Evolutionary conservation across 352 stramenopile species (phyloP), one percentile per base, ranked within the genome.

Genomic region (Pythium grandisporangium): DNA sequence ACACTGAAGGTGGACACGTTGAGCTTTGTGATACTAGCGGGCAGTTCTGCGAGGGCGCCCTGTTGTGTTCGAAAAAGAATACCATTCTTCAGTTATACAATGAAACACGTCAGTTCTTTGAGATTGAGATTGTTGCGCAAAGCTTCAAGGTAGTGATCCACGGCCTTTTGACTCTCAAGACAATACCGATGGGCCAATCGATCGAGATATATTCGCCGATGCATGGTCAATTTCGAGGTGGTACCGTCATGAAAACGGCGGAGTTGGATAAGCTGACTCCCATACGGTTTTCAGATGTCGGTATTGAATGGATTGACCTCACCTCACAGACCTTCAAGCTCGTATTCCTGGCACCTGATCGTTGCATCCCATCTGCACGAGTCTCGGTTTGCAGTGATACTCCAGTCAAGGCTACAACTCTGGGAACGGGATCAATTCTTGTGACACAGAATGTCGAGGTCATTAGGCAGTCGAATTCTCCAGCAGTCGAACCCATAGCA

Each of bases 201-300:
- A 24, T 83, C 8, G 70, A 83, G 8, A 53, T 83, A 5, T 83
- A 83, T 26, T 79, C 70, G 1, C 55, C 70, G 1, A 73, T 83
- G 56, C 43, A 55, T 2, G 70, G 61, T 6, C 30, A 35, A 2
- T 83, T 83, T 37, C 38, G 48, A 10, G 29, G 21, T 7, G 70
- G 66, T 0, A 59, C 40, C 4, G 52, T 68, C 21, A 52, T 83
- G 17, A 79, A 75, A 37, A 30, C 42, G 4, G 70, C 61, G 2
- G 58, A 63, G 24, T 19, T 72, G 11, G 55, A 64, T 2, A 66
- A 60, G 10, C 47, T 79, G 22, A 75, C 66, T 0, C 68, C 70
- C 0, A 44, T 83, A 38, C 51, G 50, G 6, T 65, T 67, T 32
- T 32, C 30, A 1, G 45, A 54, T 2, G 39, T 43, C 14, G 37